Percentiles rank a stretch among this genome's conserved stretches.
These are phyloP conservation scores for Cyamopsis tetragonoloba DNA, from an alignment of 306 rosid species.

Conservation along the genomic window DNA sequence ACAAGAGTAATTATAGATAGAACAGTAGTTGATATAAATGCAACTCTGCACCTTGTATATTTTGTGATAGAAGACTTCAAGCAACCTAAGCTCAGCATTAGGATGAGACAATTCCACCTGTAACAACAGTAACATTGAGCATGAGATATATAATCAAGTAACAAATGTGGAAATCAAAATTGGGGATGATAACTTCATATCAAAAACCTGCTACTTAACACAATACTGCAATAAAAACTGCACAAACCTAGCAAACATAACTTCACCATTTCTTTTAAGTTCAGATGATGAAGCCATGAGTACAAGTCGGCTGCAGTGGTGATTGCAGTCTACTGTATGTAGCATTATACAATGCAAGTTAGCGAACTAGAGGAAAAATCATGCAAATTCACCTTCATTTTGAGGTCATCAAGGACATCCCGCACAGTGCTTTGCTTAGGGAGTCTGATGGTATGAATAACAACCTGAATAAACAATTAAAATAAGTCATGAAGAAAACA, in stretches of 20 bases:
- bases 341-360: not conserved
- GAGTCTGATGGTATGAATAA: constrained; percentile 75
- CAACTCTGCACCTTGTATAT: constrained; percentile 67
- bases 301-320: not conserved
- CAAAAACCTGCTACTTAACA: not conserved
- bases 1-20: not conserved
- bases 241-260: not conserved
- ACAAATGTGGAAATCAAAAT: not conserved
- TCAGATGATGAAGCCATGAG: constrained; percentile 11
- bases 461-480: constrained; percentile 47
- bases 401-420: constrained; percentile 80
- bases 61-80: constrained; percentile 90
- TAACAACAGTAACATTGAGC: constrained; percentile 17
- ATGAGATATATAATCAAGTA: not conserved
- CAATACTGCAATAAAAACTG: constrained; percentile 7
- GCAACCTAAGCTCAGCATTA: constrained; percentile 84
- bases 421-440: constrained; percentile 92
- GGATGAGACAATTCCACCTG: constrained; percentile 84
- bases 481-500: not conserved
- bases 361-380: not conserved
- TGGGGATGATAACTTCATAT: not conserved
- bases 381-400: constrained; percentile 56
- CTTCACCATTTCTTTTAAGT: not conserved
- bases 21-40: constrained; percentile 17
- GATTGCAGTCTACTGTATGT: not conserved